Evolutionary conservation across 371 early-diverging fungal species (phyloP), one percentile per base, ranked within the genome.

Genomic region (Parasitella parasitica): DNA sequence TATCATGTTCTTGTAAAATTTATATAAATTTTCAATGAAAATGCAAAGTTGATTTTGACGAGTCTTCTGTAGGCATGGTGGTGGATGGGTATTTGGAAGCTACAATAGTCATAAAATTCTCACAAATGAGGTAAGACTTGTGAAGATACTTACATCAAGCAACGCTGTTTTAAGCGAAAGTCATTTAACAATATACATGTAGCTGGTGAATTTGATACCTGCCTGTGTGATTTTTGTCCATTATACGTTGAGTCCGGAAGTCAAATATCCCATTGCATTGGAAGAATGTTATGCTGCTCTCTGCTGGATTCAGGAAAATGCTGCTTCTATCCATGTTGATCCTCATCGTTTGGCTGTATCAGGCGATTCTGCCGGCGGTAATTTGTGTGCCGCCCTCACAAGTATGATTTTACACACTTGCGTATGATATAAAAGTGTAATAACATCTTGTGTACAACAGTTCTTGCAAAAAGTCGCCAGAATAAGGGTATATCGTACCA

Each of bases 321-420:
- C 63, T 2, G 16, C 43, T 4, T 41, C 58, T 20, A 20, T 73
- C 4, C 36, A 35, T 13, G 60, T 70, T 3, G 70, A 76, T 49
- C 61, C 67, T 3, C 54, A 38, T 3, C 63, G 62, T 30, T 34
- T 76, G 8, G 74, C 68, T n/a, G 65, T 73, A 7, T 54, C 56
- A 1, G 77, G 77, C 26, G 72, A 74, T 61, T 67, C 68, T 16
- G 72, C 72, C 6, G 77, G 77, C 22, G 77, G 77, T 2, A 74
- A 74, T 52, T 59, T 77, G 11, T 55, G 72, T 16, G 63, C 72
- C 2, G 66, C 64, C 2, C 39, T 74, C 3, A 27, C 69, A 38
- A 22, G 75, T 74, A 64, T 66, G 59, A 24, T 20, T n/a, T 4
- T 32, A 32, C 6, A 32, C 11, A 11, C 32, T 11, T 8, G 11